phyloP scores from a whole-genome alignment of 1,139 yeast species.

The Saccharomyces hybrid region DNA sequence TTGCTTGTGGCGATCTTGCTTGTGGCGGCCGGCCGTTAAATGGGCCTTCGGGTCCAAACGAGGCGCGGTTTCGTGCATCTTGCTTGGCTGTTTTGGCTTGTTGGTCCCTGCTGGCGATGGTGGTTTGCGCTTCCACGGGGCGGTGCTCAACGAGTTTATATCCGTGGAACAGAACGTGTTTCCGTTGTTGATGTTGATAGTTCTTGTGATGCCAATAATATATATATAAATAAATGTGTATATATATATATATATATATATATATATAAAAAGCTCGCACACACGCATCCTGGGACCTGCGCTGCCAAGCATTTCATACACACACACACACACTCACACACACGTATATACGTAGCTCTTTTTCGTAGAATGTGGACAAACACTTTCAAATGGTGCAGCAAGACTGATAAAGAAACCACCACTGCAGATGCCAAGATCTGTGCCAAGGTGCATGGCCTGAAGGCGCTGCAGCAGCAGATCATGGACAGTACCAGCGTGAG shows the following conservation, averaged over 20 bases:
- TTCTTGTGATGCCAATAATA: background rate
- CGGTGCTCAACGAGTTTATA: background rate
- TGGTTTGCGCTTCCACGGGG: background rate
- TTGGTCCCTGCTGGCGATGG: background rate
- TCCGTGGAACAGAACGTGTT: background rate
- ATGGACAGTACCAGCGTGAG: slow-evolving; percentile 10
- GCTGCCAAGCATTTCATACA: background rate
- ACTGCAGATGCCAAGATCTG: slow-evolving; percentile 3
- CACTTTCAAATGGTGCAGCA: slow-evolving; percentile 3
- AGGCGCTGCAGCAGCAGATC: slow-evolving; percentile 13
- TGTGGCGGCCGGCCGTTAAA: background rate
- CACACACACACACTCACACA: background rate
- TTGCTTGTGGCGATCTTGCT: background rate
- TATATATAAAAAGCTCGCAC: background rate
- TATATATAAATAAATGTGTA: too few species aligned
- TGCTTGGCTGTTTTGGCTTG: background rate
- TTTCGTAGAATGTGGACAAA: background rate
- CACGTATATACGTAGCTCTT: background rate
- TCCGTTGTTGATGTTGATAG: background rate
- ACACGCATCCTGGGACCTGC: too few species aligned
- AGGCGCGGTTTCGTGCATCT: background rate
- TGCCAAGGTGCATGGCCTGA: slow-evolving; percentile 7
- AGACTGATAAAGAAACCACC: background rate
- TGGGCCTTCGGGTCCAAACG: background rate
- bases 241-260: too few species aligned